A percentile compares a stretch with the other conserved stretches of the same genome.
Evolutionary conservation across 1,139 yeast genomes (phyloP).

Genomic region (Protomyces pachydermus): DNA sequence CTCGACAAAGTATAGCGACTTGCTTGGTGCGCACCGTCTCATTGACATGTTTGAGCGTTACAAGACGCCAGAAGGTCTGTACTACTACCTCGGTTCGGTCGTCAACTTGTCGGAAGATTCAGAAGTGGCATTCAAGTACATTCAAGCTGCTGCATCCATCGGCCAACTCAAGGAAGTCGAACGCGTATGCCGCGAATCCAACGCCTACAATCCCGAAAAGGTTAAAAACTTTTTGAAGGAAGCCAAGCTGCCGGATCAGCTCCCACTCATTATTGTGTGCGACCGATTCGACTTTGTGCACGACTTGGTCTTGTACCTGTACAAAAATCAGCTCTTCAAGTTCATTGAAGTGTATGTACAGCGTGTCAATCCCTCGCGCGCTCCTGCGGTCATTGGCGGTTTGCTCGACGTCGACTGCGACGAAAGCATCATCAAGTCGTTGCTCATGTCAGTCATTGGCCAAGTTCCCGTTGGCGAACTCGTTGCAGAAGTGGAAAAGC

Average conservation of each 20-base stretch:
- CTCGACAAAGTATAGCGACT: conserved; percentile 91
- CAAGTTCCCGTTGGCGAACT: conserved; percentile 89
- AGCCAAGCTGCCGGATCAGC: conserved; percentile 86
- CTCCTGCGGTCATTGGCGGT: conserved; percentile 96
- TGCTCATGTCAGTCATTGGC: conserved; percentile 81
- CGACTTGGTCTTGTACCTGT: conserved; percentile 84
- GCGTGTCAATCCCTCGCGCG: conserved; percentile 89
- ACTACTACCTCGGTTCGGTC: conserved; percentile 85
- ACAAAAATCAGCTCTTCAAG: conserved; percentile 91
- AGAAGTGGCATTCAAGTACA: conserved; percentile 91
- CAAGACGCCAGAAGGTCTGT: conserved; percentile 87
- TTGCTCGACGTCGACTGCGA: conserved; percentile 96
- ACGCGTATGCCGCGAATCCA: conserved; percentile 89
- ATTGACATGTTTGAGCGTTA: conserved; percentile 90
- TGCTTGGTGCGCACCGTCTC: conserved; percentile 78
- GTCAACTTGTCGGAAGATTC: conserved; percentile 92
- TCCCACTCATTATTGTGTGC: conserved; percentile 93
- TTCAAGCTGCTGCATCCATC: conserved; percentile 85
- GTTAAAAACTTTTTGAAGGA: conserved; percentile 96
- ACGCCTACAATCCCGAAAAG: conserved; percentile 91
- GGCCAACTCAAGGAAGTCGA: conserved; percentile 93
- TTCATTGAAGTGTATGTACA: conserved; percentile 97
- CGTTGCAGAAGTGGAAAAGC: conserved; percentile 90
- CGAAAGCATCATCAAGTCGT: conserved; percentile 73
- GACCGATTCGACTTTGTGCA: conserved; percentile 89